Conservation (phyloP, 768 basidiomycete genomes). For the Auricularia sp. region DNA sequence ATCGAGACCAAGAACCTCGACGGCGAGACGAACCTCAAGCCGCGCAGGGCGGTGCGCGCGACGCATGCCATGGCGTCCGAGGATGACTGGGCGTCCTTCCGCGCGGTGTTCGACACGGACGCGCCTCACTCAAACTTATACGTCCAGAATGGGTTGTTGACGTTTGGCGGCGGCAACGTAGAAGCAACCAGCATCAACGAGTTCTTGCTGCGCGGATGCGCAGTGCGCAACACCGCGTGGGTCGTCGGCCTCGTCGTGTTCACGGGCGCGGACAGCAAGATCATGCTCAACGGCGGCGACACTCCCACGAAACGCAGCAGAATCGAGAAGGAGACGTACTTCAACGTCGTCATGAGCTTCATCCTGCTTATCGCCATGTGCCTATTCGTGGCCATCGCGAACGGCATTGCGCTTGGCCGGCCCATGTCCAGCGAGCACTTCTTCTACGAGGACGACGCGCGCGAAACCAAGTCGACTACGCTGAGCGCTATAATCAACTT, state of each 20-base stretch:
- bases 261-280: slow-evolving; percentile 88
- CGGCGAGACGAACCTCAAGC: slow-evolving; percentile 95
- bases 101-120: slow-evolving; percentile 86
- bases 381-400: slow-evolving; percentile 59
- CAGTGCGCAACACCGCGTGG: slow-evolving; percentile 85
- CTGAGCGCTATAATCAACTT: slow-evolving; percentile 83
- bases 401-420: slow-evolving; percentile 56
- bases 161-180: slow-evolving; percentile 57
- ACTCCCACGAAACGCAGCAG: slow-evolving; percentile 95
- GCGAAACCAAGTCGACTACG: slow-evolving; percentile 47
- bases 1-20: slow-evolving; percentile 97
- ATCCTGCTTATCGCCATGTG: slow-evolving; percentile 69
- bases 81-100: slow-evolving; percentile 80
- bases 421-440: slow-evolving; percentile 54
- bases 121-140: slow-evolving; percentile 92
- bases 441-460: slow-evolving; percentile 53
- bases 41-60: slow-evolving; percentile 62
- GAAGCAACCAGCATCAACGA: slow-evolving; percentile 85
- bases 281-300: slow-evolving; percentile 86
- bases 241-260: slow-evolving; percentile 89
- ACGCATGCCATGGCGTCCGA: slow-evolving; percentile 70
- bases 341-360: slow-evolving; percentile 91
- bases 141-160: slow-evolving; percentile 74
- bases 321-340: slow-evolving; percentile 87
- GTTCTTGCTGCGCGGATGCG: slow-evolving; percentile 81